phyloP scores from a whole-genome alignment of 78 protist species.

The Cavenderia fasciculata region DNA sequence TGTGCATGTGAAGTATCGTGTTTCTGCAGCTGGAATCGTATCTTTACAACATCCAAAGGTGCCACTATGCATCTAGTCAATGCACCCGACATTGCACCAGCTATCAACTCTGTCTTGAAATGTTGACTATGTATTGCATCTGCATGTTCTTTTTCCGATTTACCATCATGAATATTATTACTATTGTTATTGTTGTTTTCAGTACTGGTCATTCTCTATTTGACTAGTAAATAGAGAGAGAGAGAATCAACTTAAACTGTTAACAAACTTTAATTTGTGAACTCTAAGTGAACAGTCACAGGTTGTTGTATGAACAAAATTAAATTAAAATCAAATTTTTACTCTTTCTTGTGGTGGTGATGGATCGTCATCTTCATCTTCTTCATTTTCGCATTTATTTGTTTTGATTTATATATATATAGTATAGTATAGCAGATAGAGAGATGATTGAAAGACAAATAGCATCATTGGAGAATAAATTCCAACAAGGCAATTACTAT shows the following conservation, averaged over 20 bases:
- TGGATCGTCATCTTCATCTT: too few species aligned
- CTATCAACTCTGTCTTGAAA: too few species aligned
- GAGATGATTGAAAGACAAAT: constrained; percentile 65
- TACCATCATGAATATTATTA: constrained; percentile 1
- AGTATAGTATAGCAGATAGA: too few species aligned
- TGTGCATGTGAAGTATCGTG: background rate
- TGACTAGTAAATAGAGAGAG: background rate
- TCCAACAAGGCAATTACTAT: constrained; percentile 65
- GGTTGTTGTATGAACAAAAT: too few species aligned
- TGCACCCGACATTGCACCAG: constrained; percentile 72
- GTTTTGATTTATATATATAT: too few species aligned
- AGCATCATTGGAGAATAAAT: constrained; percentile 30
- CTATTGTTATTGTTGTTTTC: background rate
- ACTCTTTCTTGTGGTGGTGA: background rate
- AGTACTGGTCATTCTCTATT: background rate
- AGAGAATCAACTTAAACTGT: too few species aligned
- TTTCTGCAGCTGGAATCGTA: constrained; percentile 51
- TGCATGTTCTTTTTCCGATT: background rate
- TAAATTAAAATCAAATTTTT: background rate
- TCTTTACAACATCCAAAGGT: constrained; percentile 71
- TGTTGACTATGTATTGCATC: background rate
- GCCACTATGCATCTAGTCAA: constrained; percentile 45
- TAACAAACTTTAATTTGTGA: too few species aligned
- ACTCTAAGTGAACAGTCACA: too few species aligned
- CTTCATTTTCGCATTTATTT: too few species aligned